Conservation (phyloP, 2,329 filamentous ascomycete genomes). For the Penicillium polonicum region DNA sequence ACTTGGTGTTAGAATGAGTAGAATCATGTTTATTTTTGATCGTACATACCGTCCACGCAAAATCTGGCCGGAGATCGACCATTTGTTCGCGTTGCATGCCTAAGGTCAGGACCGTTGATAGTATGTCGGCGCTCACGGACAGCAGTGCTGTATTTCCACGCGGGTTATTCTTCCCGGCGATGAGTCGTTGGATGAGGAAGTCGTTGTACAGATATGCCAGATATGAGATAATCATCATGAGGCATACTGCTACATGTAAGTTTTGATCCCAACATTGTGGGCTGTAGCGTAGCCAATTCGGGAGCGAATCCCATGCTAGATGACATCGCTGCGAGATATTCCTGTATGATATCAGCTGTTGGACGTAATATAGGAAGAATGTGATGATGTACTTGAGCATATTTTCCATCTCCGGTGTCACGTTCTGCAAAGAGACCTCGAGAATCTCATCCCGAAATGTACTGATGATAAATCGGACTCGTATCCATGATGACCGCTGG, state of each 20-base stretch:
- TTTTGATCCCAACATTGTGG: slow-evolving; percentile 17
- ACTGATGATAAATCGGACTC: slow-evolving; percentile 26
- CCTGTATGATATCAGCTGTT: slow-evolving; percentile 5
- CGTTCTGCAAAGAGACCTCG: slow-evolving; percentile 23
- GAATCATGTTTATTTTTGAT: background rate
- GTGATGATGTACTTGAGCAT: slow-evolving; percentile 11
- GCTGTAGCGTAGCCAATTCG: slow-evolving; percentile 24
- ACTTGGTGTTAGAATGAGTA: background rate
- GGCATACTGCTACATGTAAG: slow-evolving; percentile 26
- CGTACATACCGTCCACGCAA: slow-evolving; percentile 21
- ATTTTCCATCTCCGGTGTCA: slow-evolving; percentile 14
- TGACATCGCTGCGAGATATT: slow-evolving; percentile 25
- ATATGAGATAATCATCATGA: slow-evolving; percentile 34
- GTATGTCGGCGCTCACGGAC: slow-evolving; percentile 24
- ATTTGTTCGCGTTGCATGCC: slow-evolving; percentile 23
- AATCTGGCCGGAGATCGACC: slow-evolving; percentile 26
- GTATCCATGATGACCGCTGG: slow-evolving; percentile 26
- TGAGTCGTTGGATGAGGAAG: slow-evolving; percentile 28
- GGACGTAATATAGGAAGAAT: too few relatives aligned
- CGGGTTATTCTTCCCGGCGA: slow-evolving; percentile 27
- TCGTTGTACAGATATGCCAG: slow-evolving; percentile 30
- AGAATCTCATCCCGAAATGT: slow-evolving; percentile 30
- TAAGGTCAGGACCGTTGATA: slow-evolving; percentile 25
- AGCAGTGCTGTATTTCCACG: slow-evolving; percentile 18
- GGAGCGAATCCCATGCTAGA: slow-evolving; percentile 23